A percentile compares a stretch with the other conserved stretches of the same genome.
Conservation (phyloP, 2,329 filamentous ascomycete genomes). For the Beauveria medogensis region DNA sequence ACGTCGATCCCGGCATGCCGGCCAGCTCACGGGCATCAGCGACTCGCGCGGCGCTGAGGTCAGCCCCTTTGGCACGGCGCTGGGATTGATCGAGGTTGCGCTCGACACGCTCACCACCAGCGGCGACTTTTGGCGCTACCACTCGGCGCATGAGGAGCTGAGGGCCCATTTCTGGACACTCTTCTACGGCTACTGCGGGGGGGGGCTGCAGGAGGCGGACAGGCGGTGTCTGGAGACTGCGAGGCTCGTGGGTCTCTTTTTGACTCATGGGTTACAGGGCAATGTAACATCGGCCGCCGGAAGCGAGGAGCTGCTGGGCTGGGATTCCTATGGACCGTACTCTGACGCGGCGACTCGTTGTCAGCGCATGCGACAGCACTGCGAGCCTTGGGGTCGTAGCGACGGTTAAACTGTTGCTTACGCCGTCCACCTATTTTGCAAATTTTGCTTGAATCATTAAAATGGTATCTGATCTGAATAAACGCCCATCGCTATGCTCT, state of each 20-base stretch:
- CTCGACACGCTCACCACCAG: slow-evolving; percentile 7
- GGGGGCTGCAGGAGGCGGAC: not conserved
- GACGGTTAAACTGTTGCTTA: not conserved
- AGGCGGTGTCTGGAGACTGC: not conserved
- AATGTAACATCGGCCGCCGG: not conserved
- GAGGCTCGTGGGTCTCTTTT: not conserved
- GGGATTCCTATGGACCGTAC: not conserved
- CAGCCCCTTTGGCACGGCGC: slow-evolving; percentile 20
- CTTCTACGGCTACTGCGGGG: not conserved
- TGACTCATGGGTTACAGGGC: not conserved
- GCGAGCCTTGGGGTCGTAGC: not conserved
- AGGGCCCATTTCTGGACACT: not conserved
- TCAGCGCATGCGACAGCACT: not conserved
- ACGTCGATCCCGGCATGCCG: slow-evolving; percentile 17
- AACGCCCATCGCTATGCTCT: not conserved
- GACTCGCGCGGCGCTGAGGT: slow-evolving; percentile 22
- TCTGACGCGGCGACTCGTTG: not conserved
- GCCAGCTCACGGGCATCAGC: slow-evolving; percentile 21
- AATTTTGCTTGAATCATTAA: not conserved
- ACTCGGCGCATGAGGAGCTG: not conserved
- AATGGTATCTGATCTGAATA: not conserved
- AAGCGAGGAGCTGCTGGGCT: not conserved
- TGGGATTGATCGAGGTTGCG: slow-evolving; percentile 18
- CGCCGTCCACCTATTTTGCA: not conserved
- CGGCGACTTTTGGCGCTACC: not conserved